phyloP scores from a whole-genome alignment of 106 monocot genomes.

The Dendrobium officinale region DNA sequence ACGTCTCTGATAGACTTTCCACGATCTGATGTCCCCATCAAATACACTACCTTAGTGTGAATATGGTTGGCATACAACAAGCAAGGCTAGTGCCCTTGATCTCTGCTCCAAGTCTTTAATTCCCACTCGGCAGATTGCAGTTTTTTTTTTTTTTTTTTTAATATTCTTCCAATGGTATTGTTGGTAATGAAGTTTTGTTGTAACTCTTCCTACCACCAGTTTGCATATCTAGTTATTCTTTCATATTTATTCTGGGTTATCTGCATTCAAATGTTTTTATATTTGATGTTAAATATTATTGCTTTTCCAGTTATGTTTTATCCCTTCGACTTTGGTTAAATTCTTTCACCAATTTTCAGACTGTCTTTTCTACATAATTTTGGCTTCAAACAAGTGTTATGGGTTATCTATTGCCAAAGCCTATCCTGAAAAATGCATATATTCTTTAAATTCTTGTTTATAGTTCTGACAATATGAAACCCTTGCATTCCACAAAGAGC shows the following conservation, averaged over 20 bases:
- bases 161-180: too few relatives aligned
- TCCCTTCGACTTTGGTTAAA: not conserved
- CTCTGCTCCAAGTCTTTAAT: too few relatives aligned
- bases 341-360: not conserved
- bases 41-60: not conserved
- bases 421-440: not conserved
- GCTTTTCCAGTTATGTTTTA: not conserved
- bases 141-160: too few relatives aligned
- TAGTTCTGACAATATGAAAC: not conserved
- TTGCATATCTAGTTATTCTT: not conserved
- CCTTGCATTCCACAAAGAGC: not conserved
- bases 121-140: too few relatives aligned
- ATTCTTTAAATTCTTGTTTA: not conserved
- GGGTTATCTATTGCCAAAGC: not conserved
- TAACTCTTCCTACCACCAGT: too few relatives aligned
- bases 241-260: not conserved
- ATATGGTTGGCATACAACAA: not conserved
- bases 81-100: not conserved
- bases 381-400: not conserved
- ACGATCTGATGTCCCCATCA: too few relatives aligned
- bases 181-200: too few relatives aligned
- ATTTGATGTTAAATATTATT: not conserved
- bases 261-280: not conserved
- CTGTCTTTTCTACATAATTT: not conserved
- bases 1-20: too few relatives aligned